These are phyloP conservation scores for Citrus sp. DNA, from an alignment of 345 rosid species.

Conservation along the genomic window DNA sequence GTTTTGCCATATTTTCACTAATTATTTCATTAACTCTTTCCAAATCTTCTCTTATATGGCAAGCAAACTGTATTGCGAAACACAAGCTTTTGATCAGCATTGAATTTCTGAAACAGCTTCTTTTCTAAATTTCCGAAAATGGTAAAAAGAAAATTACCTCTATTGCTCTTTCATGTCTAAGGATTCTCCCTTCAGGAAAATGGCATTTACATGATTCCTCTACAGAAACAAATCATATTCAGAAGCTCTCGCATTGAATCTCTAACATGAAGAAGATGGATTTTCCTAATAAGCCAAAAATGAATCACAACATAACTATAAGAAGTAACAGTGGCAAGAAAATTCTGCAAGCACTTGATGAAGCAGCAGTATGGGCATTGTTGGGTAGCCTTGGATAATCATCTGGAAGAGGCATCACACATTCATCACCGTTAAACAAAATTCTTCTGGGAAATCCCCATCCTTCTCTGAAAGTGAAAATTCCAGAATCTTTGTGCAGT, in stretches of 20 bases:
- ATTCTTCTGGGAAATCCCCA: conserved; percentile 88
- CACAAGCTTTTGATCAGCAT: no score
- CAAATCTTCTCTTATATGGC: no score
- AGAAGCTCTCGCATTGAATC: no score
- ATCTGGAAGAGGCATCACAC: conserved; percentile 86
- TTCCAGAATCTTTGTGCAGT: conserved; percentile 48
- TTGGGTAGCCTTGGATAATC: conserved; percentile 68
- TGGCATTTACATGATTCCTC: no score
- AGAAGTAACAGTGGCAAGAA: conserved; percentile 19
- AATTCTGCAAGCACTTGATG: conserved; percentile 1
- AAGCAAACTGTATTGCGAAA: no score
- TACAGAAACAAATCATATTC: no score
- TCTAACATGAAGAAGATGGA: background rate
- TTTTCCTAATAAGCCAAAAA: background rate
- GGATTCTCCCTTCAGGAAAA: no score
- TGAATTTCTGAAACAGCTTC: no score
- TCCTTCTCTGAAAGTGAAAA: conserved; percentile 64
- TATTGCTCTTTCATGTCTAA: no score
- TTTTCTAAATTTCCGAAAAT: background rate
- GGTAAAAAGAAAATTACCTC: no score
- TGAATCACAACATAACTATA: background rate
- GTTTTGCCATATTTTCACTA: background rate
- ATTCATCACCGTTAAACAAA: conserved; percentile 79
- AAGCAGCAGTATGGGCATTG: conserved; percentile 7
- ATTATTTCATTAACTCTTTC: background rate